Base-by-base conservation (phyloP, 2,329 filamentous ascomycete species). In the Fusarium ramigenum region DNA sequence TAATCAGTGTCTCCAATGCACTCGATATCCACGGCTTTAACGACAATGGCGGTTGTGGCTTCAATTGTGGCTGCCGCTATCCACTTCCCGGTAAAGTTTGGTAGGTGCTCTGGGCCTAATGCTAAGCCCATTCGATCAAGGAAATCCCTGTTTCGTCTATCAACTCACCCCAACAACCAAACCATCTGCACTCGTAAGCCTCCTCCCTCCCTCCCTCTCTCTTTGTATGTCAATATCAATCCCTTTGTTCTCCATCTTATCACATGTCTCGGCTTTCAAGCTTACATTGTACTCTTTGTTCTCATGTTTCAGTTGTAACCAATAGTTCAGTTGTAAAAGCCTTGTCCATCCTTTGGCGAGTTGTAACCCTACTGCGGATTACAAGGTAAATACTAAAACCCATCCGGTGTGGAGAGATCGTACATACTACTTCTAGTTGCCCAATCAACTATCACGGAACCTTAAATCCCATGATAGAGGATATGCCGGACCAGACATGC, bases 361-460 rank as follows among this genome's bases (percentile, higher is more conserved):
- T 15, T n/a, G 10, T 14, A 36, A 36, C 46, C 52, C 36, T 54
- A 39, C 52, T 62, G 39, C 30, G 46, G 42, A 56, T 60, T 60
- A 54, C 66, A 19, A 47, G 59, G 65, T 44, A 60, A 43, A 37
- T 37, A 37, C 36, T 10, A 2, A 19, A 30, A 5, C 18, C 30
- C 15, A 21, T 34, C n/a, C 11, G 54, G 30, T n/a, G 21, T 63
- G 70, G 66, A 67, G 70, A 28, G 23, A 70, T 66, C 57, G 50
- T 70, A 34, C 32, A 34, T 15, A 28, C 61, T 59, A 58, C 56
- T 39, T 50, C 34, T 16, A 67, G 74, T 76, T 75, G 64, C 69
- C 74, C 53, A 73, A 76, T 75, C 72, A 76, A 75, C 74, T 70
- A 65, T 54, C 57, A 42, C 7, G 9, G 36, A 66, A 60, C 53